Evolutionary conservation across 2,329 filamentous ascomycete genomes (phyloP), one percentile per base, ranked within the genome.

Genomic region (Xylaria sp.): DNA sequence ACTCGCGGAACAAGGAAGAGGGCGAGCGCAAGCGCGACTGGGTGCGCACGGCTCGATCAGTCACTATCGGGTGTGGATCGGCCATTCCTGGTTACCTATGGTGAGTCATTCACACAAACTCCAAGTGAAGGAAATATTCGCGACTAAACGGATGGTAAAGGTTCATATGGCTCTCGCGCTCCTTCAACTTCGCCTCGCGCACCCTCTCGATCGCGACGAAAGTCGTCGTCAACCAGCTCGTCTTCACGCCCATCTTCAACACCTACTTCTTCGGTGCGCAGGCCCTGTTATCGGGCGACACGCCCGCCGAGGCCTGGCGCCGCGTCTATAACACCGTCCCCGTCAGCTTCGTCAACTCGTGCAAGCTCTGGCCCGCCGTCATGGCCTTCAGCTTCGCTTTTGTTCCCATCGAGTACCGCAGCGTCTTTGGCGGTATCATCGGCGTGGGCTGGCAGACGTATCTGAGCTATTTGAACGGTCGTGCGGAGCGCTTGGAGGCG

Each of bases 401-500:
- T 69, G 78, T 97, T 3, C 84, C 87, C 30, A 79, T 91, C 52
- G 86, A 93, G 70, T 93, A 91, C 74, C 80, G 92, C 54, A 90
- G 86, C 67, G 81, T 96, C 13, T 94, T 96, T 67, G 85, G 88
- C 0, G 91, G 90, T 1, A 76, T 88, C 5, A 82, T 96, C 65
- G 90, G 91, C 1, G 88, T 96, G 55, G 90, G 89, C 0, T 97
- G 92, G 92, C 92, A 96, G 81, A 92, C 91, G 0, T 97, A 96
- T 78, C 71, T 97, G 67, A 90, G 87, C 66, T 89, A 86, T 73
- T 74, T 96, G 69, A 96, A 96, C 69, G 82, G 88, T 68, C 78
- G 79, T 63, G 90, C 90, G 1, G 90, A 91, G 72, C 77, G 78
- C 53, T 77, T 80, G 66, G 81, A 84, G 63, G 76, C 64, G 39